These are phyloP conservation scores for Candida silvicultrix DNA, from an alignment of 805 yeast genomes.

Conservation along the genomic window DNA sequence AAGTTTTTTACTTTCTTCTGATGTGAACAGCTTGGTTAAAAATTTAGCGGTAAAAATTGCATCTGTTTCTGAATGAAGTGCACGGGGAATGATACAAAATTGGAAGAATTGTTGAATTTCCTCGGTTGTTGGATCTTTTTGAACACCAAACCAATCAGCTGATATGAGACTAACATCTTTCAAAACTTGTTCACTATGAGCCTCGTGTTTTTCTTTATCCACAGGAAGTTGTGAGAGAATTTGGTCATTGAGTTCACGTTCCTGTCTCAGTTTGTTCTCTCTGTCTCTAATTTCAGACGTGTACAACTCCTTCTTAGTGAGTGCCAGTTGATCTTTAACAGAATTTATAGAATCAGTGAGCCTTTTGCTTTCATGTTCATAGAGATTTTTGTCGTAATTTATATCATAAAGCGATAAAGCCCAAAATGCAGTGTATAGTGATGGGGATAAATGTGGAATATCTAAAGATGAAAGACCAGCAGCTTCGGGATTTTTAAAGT, in stretches of 20 bases:
- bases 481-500: conserved; percentile 16
- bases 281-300: conserved; percentile 17
- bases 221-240: conserved; percentile 25
- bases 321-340: conserved; percentile 28
- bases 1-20: conserved; percentile 33
- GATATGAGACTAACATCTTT: conserved; percentile 20
- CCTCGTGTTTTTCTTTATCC: conserved; percentile 40
- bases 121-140: conserved; percentile 8
- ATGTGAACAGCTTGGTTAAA: conserved; percentile 41
- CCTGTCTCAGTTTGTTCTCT: conserved; percentile 20
- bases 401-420: conserved; percentile 66
- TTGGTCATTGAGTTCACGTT: conserved; percentile 12
- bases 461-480: conserved; percentile 16
- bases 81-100: conserved; percentile 68
- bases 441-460: conserved; percentile 26
- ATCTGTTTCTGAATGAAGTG: conserved; percentile 74
- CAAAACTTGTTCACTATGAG: conserved; percentile 27
- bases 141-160: conserved; percentile 35
- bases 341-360: conserved; percentile 30
- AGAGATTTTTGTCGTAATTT: conserved; percentile 42
- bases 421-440: conserved; percentile 66
- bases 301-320: conserved; percentile 7
- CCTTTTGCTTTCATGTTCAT: conserved; percentile 40
- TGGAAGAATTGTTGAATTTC: conserved; percentile 41
- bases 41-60: conserved; percentile 67